Percentiles rank a stretch among this genome's conserved stretches.
Conservation (phyloP, 2,329 filamentous ascomycete species). For the Pseudogymnoascus sp. region DNA sequence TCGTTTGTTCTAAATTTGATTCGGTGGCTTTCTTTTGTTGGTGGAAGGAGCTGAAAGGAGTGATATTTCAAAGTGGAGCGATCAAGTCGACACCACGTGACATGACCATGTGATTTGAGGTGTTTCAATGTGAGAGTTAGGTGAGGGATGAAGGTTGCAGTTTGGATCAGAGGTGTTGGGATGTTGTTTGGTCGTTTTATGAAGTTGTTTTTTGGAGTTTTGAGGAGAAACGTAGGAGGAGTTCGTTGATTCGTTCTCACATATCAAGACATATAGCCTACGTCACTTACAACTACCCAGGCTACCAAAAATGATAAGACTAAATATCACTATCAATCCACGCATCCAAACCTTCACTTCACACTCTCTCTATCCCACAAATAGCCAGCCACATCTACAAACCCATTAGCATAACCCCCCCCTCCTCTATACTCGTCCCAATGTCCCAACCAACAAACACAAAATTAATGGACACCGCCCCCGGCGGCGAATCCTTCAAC, state of each 20-base stretch:
- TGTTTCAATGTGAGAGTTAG: neutral
- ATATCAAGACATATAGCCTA: neutral
- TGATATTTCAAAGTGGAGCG: too few relatives aligned
- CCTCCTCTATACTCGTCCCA: neutral
- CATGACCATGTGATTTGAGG: neutral
- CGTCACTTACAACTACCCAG: neutral
- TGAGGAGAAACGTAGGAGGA: neutral
- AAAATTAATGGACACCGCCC: conserved; percentile 49
- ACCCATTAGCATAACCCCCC: neutral
- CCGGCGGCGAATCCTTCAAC: conserved; percentile 47
- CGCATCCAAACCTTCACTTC: neutral
- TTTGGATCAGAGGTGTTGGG: neutral
- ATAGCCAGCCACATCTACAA: neutral
- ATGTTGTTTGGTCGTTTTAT: neutral
- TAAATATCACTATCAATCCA: neutral
- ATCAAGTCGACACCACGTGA: too few relatives aligned
- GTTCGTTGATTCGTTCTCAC: neutral
- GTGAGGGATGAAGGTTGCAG: neutral
- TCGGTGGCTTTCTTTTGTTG: neutral
- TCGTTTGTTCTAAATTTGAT: neutral
- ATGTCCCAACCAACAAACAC: conserved; percentile 12
- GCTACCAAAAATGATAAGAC: neutral
- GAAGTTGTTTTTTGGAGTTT: neutral
- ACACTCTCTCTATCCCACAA: neutral
- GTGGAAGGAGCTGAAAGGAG: neutral